phyloP scores from a whole-genome alignment of 768 basidiomycete species.

The Naematelia encephala region DNA sequence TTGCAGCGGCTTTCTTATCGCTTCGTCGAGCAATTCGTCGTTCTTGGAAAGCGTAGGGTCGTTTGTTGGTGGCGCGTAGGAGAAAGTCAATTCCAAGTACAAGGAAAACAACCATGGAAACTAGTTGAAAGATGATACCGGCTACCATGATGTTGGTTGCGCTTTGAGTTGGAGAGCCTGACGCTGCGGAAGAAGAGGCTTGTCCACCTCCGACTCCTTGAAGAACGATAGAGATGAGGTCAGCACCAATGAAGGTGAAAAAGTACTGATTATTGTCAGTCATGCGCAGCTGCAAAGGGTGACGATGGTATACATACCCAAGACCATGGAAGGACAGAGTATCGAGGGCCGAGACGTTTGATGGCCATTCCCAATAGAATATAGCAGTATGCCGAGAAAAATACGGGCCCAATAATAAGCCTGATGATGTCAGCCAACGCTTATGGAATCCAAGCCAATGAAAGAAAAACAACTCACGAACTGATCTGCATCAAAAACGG shows the following conservation, averaged over 20 bases:
- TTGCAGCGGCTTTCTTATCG: background rate
- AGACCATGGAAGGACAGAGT: conserved; percentile 30
- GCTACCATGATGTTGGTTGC: conserved; percentile 51
- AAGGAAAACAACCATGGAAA: conserved; percentile 45
- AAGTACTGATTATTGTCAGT: conserved; percentile 32
- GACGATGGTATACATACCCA: conserved; percentile 12
- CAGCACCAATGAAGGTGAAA: conserved; percentile 42
- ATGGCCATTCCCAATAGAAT: conserved; percentile 47
- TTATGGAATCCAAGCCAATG: background rate
- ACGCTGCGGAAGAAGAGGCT: conserved; percentile 31
- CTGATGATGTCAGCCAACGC: background rate
- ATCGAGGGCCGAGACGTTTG: conserved; percentile 34
- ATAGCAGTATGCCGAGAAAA: conserved; percentile 48
- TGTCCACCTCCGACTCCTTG: conserved; percentile 48
- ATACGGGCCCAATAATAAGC: conserved; percentile 45
- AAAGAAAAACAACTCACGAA: background rate
- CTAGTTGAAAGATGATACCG: conserved; percentile 49
- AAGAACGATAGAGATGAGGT: conserved; percentile 45
- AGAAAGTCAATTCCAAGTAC: conserved; percentile 42
- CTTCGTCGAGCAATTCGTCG: conserved; percentile 8
- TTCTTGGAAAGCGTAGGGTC: conserved; percentile 26
- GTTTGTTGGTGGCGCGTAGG: conserved; percentile 19
- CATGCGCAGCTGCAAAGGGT: conserved; percentile 5
- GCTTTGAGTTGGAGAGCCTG: conserved; percentile 26
- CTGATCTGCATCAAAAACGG: conserved; percentile 46